phyloP scores from a whole-genome alignment of 2,329 filamentous ascomycete species.

The Fusarium mundagurra region DNA sequence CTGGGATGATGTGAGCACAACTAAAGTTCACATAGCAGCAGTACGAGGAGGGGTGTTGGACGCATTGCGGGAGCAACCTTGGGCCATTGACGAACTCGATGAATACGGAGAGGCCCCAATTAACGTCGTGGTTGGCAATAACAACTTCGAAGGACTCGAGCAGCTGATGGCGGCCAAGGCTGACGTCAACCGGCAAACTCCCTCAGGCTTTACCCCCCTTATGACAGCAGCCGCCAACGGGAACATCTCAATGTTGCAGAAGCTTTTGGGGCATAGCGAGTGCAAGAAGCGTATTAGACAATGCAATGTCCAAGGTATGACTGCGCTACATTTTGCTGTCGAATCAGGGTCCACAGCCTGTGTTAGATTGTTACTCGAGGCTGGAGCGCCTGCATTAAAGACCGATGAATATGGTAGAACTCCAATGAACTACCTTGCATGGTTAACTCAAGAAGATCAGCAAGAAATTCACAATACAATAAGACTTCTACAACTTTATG shows the following conservation, averaged over 20 bases:
- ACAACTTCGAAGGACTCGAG: background rate
- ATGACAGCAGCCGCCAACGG: rapidly evolving
- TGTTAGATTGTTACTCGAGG: conserved; percentile 11
- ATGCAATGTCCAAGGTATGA: rapidly evolving
- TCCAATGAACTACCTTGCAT: background rate
- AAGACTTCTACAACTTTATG: background rate
- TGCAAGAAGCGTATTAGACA: background rate
- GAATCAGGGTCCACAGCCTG: rapidly evolving
- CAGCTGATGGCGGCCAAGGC: background rate
- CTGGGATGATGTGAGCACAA: rapidly evolving
- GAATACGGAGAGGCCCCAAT: rapidly evolving
- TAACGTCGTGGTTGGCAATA: rapidly evolving
- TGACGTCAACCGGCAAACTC: background rate
- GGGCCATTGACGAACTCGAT: background rate
- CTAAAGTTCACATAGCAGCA: background rate
- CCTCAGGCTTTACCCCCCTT: rapidly evolving
- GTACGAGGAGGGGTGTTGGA: background rate
- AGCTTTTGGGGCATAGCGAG: background rate
- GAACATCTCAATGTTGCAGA: rapidly evolving
- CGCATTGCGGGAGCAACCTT: background rate
- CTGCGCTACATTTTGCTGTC: background rate
- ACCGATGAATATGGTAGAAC: rapidly evolving
- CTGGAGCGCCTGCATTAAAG: background rate
- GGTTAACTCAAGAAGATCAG: rapidly evolving
- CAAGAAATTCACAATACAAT: background rate